Base-by-base conservation (phyloP, 2,329 filamentous ascomycete species). In the Fusarium sp. region DNA sequence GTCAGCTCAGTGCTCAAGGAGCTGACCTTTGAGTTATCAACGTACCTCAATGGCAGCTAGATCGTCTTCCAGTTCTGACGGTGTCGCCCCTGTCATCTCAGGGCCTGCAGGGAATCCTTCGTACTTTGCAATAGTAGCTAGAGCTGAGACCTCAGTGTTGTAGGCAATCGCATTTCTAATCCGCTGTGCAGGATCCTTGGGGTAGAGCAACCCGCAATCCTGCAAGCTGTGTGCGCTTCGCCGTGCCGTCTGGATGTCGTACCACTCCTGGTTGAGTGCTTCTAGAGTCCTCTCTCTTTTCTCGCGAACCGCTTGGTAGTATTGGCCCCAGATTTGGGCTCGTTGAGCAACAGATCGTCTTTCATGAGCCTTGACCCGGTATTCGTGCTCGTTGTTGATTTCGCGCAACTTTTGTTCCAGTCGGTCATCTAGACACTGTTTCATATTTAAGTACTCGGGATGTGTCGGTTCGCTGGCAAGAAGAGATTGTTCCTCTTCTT, bases 21-120 rank as follows among this genome's bases (percentile, higher is more conserved):
- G 73, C 65, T 67, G 54, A 54, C 33, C 20, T 10, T 60, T 26
- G 44, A 23, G 37, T 63, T 46, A 40, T 70, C 48, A 52, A 75
- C 79, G 60, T 79, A 98, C 95, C 78, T 92, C 92, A 86, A 99
- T 98, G 74, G 92, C 92, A 79, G 92, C 91, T 70, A 98, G 85
- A 82, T 99, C 96, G 53, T 95, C 92, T 60, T 97, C 93, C 49
- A 96, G 82, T 77, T 98, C 94, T 14, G 88, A 85, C 26, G 87
- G 81, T 40, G 91, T 91, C 30, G 93, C 92, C 44, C 92, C 88
- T 63, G 86, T 86, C 81, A 99, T 91, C 37, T 93, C 87, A 23
- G 96, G 96, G n/a, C 95, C 96, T 35, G 95, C 95, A 38, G 96
- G 96, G 82, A 99, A 99, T 27, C 96, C 96, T 77, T 97, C 91